phyloP scores from a whole-genome alignment of 2,329 filamentous ascomycete genomes.

The Colletotrichum sp. region DNA sequence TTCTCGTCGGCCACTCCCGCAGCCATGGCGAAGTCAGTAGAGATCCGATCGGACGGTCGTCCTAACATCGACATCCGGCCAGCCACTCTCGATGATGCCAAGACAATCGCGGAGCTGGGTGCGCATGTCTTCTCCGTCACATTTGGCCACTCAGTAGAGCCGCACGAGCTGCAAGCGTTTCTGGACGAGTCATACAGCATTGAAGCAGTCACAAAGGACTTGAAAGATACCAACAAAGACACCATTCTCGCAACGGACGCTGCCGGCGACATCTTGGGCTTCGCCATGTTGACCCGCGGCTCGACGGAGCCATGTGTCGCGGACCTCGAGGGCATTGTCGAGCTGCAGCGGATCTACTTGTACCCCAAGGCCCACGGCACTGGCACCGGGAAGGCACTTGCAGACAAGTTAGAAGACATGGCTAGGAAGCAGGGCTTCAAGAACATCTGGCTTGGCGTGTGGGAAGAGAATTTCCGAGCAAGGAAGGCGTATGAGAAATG shows the following conservation, averaged over 20 bases:
- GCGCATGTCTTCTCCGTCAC: conserved; percentile 38
- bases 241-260: conserved; percentile 25
- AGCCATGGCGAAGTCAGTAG: background rate
- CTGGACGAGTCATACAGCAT: conserved; percentile 41
- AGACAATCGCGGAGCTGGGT: conserved; percentile 37
- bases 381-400: conserved; percentile 41
- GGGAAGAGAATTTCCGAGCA: conserved; percentile 48
- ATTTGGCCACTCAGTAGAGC: conserved; percentile 46
- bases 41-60: background rate
- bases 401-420: conserved; percentile 30
- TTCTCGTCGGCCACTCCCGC: background rate
- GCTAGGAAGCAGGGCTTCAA: conserved; percentile 40
- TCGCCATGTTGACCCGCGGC: conserved; percentile 42
- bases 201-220: conserved; percentile 30
- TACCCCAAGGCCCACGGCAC: conserved; percentile 35
- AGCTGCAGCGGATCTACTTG: conserved; percentile 50
- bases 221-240: conserved; percentile 28
- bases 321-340: conserved; percentile 32
- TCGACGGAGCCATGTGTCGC: conserved; percentile 42
- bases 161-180: conserved; percentile 39
- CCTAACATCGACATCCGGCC: background rate
- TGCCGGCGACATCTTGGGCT: conserved; percentile 37
- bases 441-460: conserved; percentile 51
- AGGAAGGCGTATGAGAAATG: conserved; percentile 42
- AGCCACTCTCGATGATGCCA: conserved; percentile 26